phyloP scores from a whole-genome alignment of 2,329 filamentous ascomycete species.

The Neopestalotiopsis rosae region DNA sequence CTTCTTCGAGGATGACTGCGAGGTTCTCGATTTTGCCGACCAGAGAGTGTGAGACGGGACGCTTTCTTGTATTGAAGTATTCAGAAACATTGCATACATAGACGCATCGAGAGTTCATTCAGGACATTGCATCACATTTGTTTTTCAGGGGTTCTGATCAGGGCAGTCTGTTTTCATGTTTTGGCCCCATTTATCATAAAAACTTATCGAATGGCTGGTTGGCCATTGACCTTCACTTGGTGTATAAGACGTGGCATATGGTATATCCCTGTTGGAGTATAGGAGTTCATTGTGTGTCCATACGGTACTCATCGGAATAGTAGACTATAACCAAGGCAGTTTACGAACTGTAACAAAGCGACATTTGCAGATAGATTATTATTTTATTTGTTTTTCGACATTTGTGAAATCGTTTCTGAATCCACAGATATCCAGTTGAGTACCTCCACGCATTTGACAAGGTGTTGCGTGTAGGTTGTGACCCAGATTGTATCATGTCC shows the following conservation, averaged over 20 bases:
- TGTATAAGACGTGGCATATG: neutral
- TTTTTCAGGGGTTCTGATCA: neutral
- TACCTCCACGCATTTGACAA: neutral
- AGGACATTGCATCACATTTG: slow-evolving; percentile 5
- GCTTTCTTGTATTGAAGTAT: neutral
- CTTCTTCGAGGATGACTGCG: slow-evolving; percentile 92
- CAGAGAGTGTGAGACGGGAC: slow-evolving; percentile 51
- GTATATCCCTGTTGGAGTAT: slow-evolving; percentile 15
- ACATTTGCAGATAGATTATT: neutral
- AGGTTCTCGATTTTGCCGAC: slow-evolving; percentile 86
- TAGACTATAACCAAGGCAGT: neutral
- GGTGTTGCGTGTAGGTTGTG: neutral
- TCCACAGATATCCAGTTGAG: neutral
- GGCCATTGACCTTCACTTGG: slow-evolving; percentile 18
- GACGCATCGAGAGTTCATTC: neutral
- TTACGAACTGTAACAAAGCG: neutral
- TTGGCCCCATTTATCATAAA: neutral
- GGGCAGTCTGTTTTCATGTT: neutral
- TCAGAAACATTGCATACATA: neutral
- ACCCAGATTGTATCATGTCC: neutral
- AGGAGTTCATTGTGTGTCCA: slow-evolving; percentile 1
- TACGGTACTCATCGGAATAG: neutral
- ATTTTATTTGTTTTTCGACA: slow-evolving; percentile 1
- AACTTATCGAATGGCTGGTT: slow-evolving; percentile 10
- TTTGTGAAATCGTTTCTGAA: neutral